Conservation (phyloP, 2,329 filamentous ascomycete genomes). For the Fusarium napiforme region DNA sequence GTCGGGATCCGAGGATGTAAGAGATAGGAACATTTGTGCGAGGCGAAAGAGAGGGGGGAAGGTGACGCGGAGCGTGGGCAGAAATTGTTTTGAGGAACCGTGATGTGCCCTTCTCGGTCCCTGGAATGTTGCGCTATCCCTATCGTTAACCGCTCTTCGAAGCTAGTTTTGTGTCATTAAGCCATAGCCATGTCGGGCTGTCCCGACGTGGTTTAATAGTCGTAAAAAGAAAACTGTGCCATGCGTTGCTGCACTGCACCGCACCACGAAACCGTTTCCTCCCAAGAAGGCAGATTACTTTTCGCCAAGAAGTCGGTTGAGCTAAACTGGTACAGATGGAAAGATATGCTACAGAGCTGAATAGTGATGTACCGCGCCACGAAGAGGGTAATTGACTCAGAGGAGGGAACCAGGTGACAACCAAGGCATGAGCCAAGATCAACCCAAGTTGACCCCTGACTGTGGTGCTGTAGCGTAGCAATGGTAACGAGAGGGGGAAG, state of each 20-base stretch:
- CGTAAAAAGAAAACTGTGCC: slow-evolving; percentile 36
- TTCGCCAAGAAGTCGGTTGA: slow-evolving; percentile 26
- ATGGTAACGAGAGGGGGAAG: slow-evolving; percentile 40
- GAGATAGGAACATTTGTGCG: slow-evolving; percentile 41
- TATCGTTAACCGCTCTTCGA: slow-evolving; percentile 37
- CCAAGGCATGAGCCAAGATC: slow-evolving; percentile 9
- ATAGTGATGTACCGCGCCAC: slow-evolving; percentile 37
- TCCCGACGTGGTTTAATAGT: slow-evolving; percentile 37
- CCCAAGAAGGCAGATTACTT: slow-evolving; percentile 30
- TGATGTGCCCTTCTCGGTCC: slow-evolving; percentile 45
- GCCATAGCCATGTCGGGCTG: slow-evolving; percentile 38
- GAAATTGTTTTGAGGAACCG: slow-evolving; percentile 45
- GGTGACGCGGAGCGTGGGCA: slow-evolving; percentile 43
- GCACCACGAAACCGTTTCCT: slow-evolving; percentile 27
- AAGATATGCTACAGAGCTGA: slow-evolving; percentile 29
- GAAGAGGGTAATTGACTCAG: slow-evolving; percentile 34
- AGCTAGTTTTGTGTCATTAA: slow-evolving; percentile 39
- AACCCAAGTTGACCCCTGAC: slow-evolving; percentile 17
- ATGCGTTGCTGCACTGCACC: slow-evolving; percentile 21
- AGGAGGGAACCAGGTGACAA: slow-evolving; percentile 27
- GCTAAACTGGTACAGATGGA: slow-evolving; percentile 38
- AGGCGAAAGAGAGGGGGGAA: slow-evolving; percentile 36
- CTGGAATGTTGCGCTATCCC: slow-evolving; percentile 33
- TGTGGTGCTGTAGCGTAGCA: slow-evolving; percentile 17
- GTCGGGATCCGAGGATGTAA: slow-evolving; percentile 34